Evolutionary conservation across 768 basidiomycete genomes (phyloP), one percentile per base, ranked within the genome.

Genomic region (Termitomyces eurrhizus): DNA sequence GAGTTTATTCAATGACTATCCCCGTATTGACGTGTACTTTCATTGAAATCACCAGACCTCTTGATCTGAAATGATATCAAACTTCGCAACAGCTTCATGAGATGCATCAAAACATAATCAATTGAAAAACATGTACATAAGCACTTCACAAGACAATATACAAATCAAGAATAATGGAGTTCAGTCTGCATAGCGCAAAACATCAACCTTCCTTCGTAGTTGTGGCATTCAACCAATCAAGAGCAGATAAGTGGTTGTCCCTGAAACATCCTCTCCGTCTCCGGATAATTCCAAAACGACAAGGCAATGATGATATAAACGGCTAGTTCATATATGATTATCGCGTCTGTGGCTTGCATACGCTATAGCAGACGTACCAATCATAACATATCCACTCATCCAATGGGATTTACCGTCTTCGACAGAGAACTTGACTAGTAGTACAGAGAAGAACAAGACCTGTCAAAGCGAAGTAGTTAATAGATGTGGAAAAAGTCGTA

Each of bases 321-420:
- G 33, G 69, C 73, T 75, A 52, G 18, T 51, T 49, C n/a, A 21
- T 1, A 52, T 14, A 12, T 26, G 4, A 11, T 52, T 52, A 52
- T 36, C 11, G 2, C 13, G n/a, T 2, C 3, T 9, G 12, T 11
- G n/a, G 11, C 7, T 21, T 12, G 12, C 5, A 24, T 33, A 13
- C 4, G 54, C 32, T n/a, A 42, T 36, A 46, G 56, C n/a, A n/a
- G 42, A 68, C 71, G 57, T 57, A 74, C 73, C 72, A 13, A 77
- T 72, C 21, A 78, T 64, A 9, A 72, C 73, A 35, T 76, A 63
- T 5, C 76, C 76, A 62, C 78, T 79, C 68, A 80, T 75, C 80
- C 79, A 81, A 53, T 79, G 77, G 26, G 78, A 75, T 65, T 79
- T 80, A 21, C 79, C 80, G 49, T 80, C 73, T 65, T 79, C 81